Evolutionary conservation across 2,329 filamentous ascomycete genomes (phyloP).

Genomic region (Scedosporium dehoogii): DNA sequence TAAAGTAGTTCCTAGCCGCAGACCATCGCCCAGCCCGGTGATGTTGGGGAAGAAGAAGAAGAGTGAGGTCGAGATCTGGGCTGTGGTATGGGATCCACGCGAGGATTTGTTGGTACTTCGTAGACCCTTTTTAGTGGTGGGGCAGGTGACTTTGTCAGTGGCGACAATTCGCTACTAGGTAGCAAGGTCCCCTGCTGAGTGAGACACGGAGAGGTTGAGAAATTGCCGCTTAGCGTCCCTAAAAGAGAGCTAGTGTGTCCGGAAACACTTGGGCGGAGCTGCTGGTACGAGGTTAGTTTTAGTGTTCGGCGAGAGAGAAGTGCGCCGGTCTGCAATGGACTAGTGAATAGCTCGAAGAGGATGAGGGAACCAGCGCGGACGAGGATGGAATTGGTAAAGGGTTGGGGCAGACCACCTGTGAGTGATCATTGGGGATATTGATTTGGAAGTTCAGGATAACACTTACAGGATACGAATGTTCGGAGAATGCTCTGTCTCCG

Average conservation of each 20-base stretch:
- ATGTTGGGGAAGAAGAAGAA: neutral
- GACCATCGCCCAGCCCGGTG: conserved; percentile 5
- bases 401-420: neutral
- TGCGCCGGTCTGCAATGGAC: neutral
- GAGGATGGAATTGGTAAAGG: neutral
- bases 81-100: conserved; percentile 3
- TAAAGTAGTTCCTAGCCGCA: neutral
- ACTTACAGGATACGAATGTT: neutral
- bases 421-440: neutral
- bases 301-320: neutral
- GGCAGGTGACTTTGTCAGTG: conserved; percentile 7
- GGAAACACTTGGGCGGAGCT: conserved; percentile 4
- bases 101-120: conserved; percentile 2
- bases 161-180: neutral
- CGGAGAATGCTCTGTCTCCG: neutral
- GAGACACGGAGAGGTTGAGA: conserved; percentile 3
- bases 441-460: neutral
- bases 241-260: conserved; percentile 6
- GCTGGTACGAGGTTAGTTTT: neutral
- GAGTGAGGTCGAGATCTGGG: conserved; percentile 2
- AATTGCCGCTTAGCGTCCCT: conserved; percentile 2
- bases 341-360: neutral
- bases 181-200: conserved; percentile 6
- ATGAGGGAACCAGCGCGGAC: neutral
- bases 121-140: conserved; percentile 8